Percentiles rank a stretch among this genome's conserved stretches.
phyloP scores from a whole-genome alignment of 164 flowering plant genomes.

The Akebia trifoliata region DNA sequence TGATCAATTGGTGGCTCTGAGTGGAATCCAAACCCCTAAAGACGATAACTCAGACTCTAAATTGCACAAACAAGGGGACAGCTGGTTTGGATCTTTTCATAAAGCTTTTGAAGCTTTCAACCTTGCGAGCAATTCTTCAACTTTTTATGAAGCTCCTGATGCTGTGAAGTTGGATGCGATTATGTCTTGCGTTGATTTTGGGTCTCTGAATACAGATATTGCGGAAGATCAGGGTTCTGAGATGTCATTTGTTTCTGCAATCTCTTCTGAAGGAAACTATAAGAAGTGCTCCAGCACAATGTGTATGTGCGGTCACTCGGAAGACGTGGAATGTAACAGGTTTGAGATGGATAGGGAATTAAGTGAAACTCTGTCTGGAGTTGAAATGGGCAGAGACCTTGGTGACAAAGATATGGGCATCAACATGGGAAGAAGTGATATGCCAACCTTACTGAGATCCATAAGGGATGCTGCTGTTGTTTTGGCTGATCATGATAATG shows the following conservation, averaged over 20 bases:
- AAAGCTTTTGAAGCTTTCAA: no score
- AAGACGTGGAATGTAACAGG: no score
- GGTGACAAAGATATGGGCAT: constrained; percentile 1
- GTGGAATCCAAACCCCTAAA: constrained; percentile 15
- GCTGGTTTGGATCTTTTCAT: constrained; percentile 17
- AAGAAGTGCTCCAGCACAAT: constrained; percentile 10
- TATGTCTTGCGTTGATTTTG: constrained; percentile 19
- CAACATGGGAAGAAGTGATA: neutral
- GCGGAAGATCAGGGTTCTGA: constrained; percentile 29
- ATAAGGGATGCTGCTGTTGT: constrained; percentile 20
- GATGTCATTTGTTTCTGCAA: constrained; percentile 31
- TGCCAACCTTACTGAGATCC: constrained; percentile 10
- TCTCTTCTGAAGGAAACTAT: constrained; percentile 29
- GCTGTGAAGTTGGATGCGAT: constrained; percentile 17
- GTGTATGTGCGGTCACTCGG: constrained; percentile 19
- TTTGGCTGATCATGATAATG: constrained; percentile 18
- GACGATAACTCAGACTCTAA: constrained; percentile 1
- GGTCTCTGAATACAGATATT: constrained; percentile 5
- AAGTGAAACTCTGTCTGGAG: no score
- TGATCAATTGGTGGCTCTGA: constrained; percentile 27
- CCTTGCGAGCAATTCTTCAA: no score
- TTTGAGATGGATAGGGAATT: no score
- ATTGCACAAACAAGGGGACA: constrained; percentile 10
- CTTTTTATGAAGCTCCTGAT: constrained; percentile 15
- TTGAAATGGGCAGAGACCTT: no score